Evolutionary conservation across 2,329 filamentous ascomycete species (phyloP).

Genomic region (Ophiostoma piceae): DNA sequence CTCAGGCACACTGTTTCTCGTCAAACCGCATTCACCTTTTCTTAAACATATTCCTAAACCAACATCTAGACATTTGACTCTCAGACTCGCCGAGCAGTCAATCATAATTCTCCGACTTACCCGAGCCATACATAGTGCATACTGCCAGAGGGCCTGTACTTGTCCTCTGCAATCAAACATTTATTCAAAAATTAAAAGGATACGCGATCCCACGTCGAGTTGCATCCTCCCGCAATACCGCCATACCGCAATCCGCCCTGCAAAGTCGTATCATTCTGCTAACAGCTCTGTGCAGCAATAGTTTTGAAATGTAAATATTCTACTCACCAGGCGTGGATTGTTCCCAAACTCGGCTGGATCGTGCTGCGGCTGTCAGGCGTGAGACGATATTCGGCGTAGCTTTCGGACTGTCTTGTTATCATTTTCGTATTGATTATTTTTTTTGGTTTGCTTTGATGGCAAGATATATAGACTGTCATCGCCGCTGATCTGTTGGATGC

Average conservation of each 20-base stretch:
- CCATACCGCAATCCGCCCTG: not conserved
- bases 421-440: too few relatives aligned
- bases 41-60: too few relatives aligned
- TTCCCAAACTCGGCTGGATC: not conserved
- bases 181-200: too few relatives aligned
- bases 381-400: slow-evolving; percentile 10
- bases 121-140: not conserved
- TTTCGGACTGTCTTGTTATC: not conserved
- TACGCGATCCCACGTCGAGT: not conserved
- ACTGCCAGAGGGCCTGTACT: too few relatives aligned
- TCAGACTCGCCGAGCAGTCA: too few relatives aligned
- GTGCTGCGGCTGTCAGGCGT: slow-evolving; percentile 9
- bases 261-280: not conserved
- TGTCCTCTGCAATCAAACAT: too few relatives aligned
- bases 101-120: not conserved
- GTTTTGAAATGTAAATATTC: not conserved
- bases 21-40: not conserved
- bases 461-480: too few relatives aligned
- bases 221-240: not conserved
- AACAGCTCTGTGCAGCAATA: not conserved
- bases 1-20: not conserved
- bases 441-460: too few relatives aligned
- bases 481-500: too few relatives aligned
- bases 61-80: too few relatives aligned
- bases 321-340: not conserved